Base-by-base conservation (phyloP, 1,284 basidiomycete species). In the Cerioporus squamosus region DNA sequence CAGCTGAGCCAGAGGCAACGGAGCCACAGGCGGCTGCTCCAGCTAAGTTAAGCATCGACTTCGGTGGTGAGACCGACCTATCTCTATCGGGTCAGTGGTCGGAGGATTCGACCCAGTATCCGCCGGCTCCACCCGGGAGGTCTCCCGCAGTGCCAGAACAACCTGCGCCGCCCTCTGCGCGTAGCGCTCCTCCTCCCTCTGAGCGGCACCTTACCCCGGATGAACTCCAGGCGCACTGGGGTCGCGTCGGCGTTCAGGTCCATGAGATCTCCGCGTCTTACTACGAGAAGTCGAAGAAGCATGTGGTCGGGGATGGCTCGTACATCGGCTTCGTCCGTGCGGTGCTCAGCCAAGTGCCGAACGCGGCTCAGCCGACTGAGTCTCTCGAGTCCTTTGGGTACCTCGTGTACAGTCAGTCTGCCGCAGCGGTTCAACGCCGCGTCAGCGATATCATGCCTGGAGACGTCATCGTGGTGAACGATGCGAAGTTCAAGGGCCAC, bases 401-500 rank as follows among this genome's bases (percentile, higher is more conserved):
- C 68, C 74, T 90, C 8, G 79, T 95, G 31, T 95, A 92, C 69
- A 79, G 82, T 58, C 94, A 95, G 75, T 84, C 80, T 9, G 88
- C 82, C 0, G 66, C 69, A 0, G 79, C 86, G 2, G 88, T 95
- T 56, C 83, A 90, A 71, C 86, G 87, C 64, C 80, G 89, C 36
- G 78, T 80, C 42, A 90, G 88, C 68, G 94, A 95, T 53, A 90
- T 94, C 56, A 81, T 93, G 77, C 88, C 93, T 0, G 95, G 95
- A 1, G 95, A 97, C 74, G 76, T 97, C 5, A 80, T 94, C 42
- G 82, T 86, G 51, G 75, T 96, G 64, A 77, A 81, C 54, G 91
- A 93, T 53, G 92, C 91, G 52, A 89, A 86, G 71, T 79, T 98
- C 68, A 95, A 94, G 72, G 95, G 95, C 0, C 91, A 94, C 70